phyloP scores from a whole-genome alignment of 768 basidiomycete genomes.

The Mycena sanguinolenta region DNA sequence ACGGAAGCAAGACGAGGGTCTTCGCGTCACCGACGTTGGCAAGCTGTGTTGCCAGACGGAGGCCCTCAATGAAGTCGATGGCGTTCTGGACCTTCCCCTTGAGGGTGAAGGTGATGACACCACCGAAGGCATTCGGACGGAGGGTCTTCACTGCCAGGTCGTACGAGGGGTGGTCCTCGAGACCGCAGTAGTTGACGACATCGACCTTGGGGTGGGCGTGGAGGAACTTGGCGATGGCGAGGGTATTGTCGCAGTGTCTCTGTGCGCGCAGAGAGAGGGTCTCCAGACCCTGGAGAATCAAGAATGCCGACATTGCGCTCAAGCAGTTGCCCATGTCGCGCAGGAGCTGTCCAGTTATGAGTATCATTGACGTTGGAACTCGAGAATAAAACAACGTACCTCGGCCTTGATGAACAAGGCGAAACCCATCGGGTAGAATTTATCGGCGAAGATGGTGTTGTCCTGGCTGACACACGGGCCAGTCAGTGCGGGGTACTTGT shows the following conservation, averaged over 20 bases:
- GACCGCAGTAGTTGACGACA: slow-evolving; percentile 51
- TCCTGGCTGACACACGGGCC: slow-evolving; percentile 70
- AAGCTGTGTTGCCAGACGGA: not conserved
- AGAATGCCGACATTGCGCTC: slow-evolving; percentile 53
- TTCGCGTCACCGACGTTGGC: slow-evolving; percentile 69
- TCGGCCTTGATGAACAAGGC: slow-evolving; percentile 62
- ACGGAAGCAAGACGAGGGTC: slow-evolving; percentile 83
- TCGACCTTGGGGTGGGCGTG: slow-evolving; percentile 47
- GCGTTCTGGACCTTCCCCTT: slow-evolving; percentile 43
- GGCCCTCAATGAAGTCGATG: not conserved
- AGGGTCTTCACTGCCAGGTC: slow-evolving; percentile 43
- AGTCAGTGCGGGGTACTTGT: slow-evolving; percentile 67
- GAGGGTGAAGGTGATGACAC: slow-evolving; percentile 51
- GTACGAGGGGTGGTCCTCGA: slow-evolving; percentile 48
- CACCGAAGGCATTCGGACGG: slow-evolving; percentile 44
- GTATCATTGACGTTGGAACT: not conserved
- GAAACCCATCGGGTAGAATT: slow-evolving; percentile 63
- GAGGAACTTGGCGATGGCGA: slow-evolving; percentile 49
- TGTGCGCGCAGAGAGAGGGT: slow-evolving; percentile 69
- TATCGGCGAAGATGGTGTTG: slow-evolving; percentile 61
- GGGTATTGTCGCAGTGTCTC: slow-evolving; percentile 67
- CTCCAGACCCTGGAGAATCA: slow-evolving; percentile 46
- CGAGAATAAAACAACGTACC: not conserved
- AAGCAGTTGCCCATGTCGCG: slow-evolving; percentile 38
- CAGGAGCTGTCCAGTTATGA: not conserved